Evolutionary conservation across 129 eudicot species (phyloP).

Genomic region (Heracleum sosnowskyi): DNA sequence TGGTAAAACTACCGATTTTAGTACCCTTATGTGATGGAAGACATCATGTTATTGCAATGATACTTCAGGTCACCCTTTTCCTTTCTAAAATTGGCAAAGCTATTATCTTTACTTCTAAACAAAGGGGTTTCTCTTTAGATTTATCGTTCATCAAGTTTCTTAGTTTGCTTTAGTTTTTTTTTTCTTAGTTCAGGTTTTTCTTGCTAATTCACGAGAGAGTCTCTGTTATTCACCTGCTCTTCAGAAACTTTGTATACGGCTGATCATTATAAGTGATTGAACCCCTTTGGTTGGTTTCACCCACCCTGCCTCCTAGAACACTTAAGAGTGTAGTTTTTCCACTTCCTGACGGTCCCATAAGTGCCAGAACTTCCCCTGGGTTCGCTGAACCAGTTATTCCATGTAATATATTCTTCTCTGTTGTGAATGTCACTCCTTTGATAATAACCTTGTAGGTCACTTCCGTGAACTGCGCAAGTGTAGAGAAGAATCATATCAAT

Average conservation of each 20-base stretch:
- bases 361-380: slow-evolving; percentile 94
- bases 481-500: background rate
- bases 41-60: background rate
- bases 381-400: slow-evolving; percentile 72
- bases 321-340: slow-evolving; percentile 84
- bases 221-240: slow-evolving; percentile 57
- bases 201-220: background rate
- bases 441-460: slow-evolving; percentile 62
- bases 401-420: slow-evolving; percentile 62
- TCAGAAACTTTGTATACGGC: slow-evolving; percentile 70
- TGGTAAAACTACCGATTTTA: background rate
- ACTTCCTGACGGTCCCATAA: slow-evolving; percentile 98
- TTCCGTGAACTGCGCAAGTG: slow-evolving; percentile 62
- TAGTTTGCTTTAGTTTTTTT: background rate
- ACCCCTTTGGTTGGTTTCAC: slow-evolving; percentile 42
- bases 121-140: background rate
- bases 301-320: slow-evolving; percentile 71
- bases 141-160: background rate
- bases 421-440: slow-evolving; percentile 54
- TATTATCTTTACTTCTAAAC: background rate
- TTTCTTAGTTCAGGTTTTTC: background rate
- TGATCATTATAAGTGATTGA: slow-evolving; percentile 81
- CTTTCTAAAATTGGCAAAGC: background rate
- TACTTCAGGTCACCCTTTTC: background rate
- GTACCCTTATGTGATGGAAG: background rate